Conservation (phyloP, 2,329 filamentous ascomycete species). For the Cordyceps cicadae region DNA sequence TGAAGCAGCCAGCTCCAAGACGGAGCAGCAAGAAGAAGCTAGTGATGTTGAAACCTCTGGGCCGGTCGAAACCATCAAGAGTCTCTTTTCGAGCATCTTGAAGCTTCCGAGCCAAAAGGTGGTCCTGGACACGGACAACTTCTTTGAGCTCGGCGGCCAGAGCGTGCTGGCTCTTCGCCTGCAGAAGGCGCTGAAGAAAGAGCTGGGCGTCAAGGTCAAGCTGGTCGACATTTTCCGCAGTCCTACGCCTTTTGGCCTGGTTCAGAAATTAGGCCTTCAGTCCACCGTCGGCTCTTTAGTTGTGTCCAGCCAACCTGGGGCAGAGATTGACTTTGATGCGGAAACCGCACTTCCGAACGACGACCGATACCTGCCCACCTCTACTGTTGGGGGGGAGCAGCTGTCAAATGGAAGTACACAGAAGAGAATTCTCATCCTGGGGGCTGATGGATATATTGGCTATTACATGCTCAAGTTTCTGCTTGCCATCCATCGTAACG, state of each 20-base stretch:
- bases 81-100: background rate
- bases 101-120: background rate
- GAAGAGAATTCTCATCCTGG: background rate
- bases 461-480: constrained; percentile 1
- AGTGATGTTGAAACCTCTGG: background rate
- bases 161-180: constrained; percentile 20
- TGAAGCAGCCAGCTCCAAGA: background rate
- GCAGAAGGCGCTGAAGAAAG: constrained; percentile 19
- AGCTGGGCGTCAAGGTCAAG: constrained; percentile 19
- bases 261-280: background rate
- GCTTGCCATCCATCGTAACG: background rate
- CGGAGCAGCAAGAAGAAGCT: background rate
- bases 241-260: constrained; percentile 13
- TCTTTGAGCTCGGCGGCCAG: constrained; percentile 21
- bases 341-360: constrained; percentile 1
- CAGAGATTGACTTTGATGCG: background rate
- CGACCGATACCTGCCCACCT: background rate
- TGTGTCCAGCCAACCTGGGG: background rate
- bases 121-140: constrained; percentile 14
- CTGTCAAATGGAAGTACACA: no score
- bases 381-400: background rate
- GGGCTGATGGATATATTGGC: background rate
- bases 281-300: background rate
- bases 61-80: background rate
- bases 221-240: constrained; percentile 19